Base-by-base conservation (phyloP, 106 monocot species). In the Dendrobium nobile region DNA sequence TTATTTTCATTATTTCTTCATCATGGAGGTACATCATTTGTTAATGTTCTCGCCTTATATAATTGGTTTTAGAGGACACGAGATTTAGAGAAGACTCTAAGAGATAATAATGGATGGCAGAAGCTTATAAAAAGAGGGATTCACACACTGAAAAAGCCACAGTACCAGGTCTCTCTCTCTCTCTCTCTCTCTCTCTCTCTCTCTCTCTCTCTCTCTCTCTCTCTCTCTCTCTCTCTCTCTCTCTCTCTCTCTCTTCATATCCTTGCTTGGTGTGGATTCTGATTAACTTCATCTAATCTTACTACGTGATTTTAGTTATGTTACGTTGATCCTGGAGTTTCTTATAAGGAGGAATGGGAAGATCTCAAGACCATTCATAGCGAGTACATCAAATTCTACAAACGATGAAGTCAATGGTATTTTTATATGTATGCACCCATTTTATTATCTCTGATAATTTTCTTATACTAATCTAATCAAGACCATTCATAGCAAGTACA, bases 111-210 rank as follows among this genome's bases (percentile, higher is more conserved):
- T 75, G 95, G 95, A 73, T 99, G 98, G 98, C 91, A 99, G 81
- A 82, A 82, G 47, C 70, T 92, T 41, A 83, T 99, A 76, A 99
- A 99, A 87, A 91, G 98, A 86, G 95, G 95, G 27, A 61, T 86
- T 7, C 92, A 93, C 82, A 92, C 98, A 26, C 67, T 95, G 41
- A 95, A 83, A 80, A 95, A 95, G 82, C 88, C 89, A 78, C 98
- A 99, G 22, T 99, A 99, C 78, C 98, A 99, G 95, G 98, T 99
- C 37, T 67, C 15, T 4, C 77, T 77, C 16, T 58, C 45, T 28
- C 54, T 27, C 56, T 51, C 15, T 40, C 42, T 19, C 44, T 27
- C 48, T 19, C 43, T 72, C 27, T 41, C 10, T 18, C 41, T 4
- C 45, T 48, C 47, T 43, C 72, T 72, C n/a, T n/a, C n/a, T n/a